Evolutionary conservation across 805 yeast species (phyloP), one percentile per base, ranked within the genome.

Genomic region (Metschnikowia arizonensis): DNA sequence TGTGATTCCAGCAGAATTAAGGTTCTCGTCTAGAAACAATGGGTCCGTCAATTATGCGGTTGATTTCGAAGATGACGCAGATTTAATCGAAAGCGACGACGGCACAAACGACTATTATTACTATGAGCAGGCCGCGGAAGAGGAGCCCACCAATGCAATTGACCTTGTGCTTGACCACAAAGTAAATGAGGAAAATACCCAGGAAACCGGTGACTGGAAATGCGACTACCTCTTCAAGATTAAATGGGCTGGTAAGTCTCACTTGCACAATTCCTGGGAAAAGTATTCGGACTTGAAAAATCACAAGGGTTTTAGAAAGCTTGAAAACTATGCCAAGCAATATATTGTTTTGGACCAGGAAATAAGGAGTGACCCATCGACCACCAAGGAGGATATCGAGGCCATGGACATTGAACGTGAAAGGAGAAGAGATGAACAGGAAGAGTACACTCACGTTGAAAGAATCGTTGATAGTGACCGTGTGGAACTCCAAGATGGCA

Each of bases 211-310:
- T 39, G 76, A 73, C 38, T 83, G 87, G 33, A 84, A 83, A 55
- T 68, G 69, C 42, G 81, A 78, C 48, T 83, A 73, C 57, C 75
- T 79, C 40, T 68, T 79, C 60, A 63, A 74, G 54, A 77, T 93
- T 55, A 93, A 93, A 67, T 93, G 99, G 99, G 73, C 78, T 15
- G 87, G 79, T 44, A 73, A 81, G 50, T 86, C 97, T 11, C 98
- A 93, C 68, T 72, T 93, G 50, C 99, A 93, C 66, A 93, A 91
- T 63, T 83, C 96, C 0, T 93, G 97, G 97, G 96, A 90, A 61
- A 62, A 78, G 2, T 89, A 84, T 65, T 66, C 64, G 10, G 63
- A 66, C 2, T 59, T 83, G 41, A 76, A 76, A 37, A 62, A 65
- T 15, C 64, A 73, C 50, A 83, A 83, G 61, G 99, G 99, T 34